Base-by-base conservation (phyloP, 2,329 filamentous ascomycete species). In the Rhexocercosporidium sp. region DNA sequence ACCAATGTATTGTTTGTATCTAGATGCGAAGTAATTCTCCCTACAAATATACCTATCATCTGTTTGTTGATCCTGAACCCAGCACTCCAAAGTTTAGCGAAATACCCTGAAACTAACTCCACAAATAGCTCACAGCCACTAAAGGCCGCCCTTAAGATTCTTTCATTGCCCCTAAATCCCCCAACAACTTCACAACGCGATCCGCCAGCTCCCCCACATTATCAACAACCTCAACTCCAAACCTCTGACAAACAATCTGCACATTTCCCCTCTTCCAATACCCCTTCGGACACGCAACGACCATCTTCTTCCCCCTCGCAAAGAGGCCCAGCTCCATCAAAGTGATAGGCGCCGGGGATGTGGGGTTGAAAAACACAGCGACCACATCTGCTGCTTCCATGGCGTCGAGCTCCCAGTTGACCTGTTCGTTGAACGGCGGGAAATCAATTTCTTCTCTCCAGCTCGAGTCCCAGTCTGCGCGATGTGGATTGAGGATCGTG, bases 241-340 rank as follows among this genome's bases (percentile, higher is more conserved):
- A 84, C 62, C 79, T 79, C 66, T 78, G 74, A 68, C 87, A 90
- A 11, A 88, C 82, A 16, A 88, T 78, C 72, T 86, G 79, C 37
- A 91, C 85, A 69, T 91, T 89, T 0, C 86, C 88, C n/a, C 81
- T 81, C 75, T 88, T 88, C 77, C 77, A 82, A 71, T 86, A 91
- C 0, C 80, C 81, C 27, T 80, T 75, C 1, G 82, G 79, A 56
- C 71, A 72, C 56, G 84, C 87, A 49, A 84, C 83, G 0, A 89
- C 86, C 12, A 90, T 77, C 0, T 81, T 79, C 73, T 83, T 85
- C 1, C 77, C 78, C 71, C 18, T 71, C 53, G 83, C 82, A 57
- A 79, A 84, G 3, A 91, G 77, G 0, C 88, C 88, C 20, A 91
- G 76, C 77, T 91, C 88, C 53, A 90, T 76, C 73, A 91, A 76